phyloP scores from a whole-genome alignment of 2,329 filamentous ascomycete species.

The Fusarium cicatricum region DNA sequence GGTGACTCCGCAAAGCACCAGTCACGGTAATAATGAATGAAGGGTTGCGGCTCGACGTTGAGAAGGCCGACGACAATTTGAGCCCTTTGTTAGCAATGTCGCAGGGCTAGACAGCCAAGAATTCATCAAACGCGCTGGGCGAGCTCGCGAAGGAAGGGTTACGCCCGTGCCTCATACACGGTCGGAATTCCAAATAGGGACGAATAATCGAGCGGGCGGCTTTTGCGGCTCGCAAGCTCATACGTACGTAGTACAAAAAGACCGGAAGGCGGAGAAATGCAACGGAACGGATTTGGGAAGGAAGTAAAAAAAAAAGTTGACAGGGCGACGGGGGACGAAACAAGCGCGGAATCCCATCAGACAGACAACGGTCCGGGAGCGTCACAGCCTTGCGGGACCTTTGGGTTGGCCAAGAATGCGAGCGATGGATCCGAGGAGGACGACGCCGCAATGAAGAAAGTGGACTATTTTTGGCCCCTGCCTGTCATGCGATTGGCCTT shows the following conservation, averaged over 20 bases:
- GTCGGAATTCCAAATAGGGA: not conserved
- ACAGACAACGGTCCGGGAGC: not conserved
- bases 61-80: not conserved
- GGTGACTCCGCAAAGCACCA: slow-evolving; percentile 6
- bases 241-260: too few relatives aligned
- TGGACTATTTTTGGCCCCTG: slow-evolving; percentile 11
- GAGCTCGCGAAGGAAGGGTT: not conserved
- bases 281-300: too few relatives aligned
- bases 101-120: not conserved
- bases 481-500: slow-evolving; percentile 6
- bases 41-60: not conserved
- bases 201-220: not conserved
- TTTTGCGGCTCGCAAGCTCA: not conserved
- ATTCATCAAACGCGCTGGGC: not conserved
- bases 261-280: not conserved
- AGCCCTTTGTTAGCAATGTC: not conserved
- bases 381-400: slow-evolving; percentile 1
- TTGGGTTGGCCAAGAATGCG: slow-evolving; percentile 8
- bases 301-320: not conserved
- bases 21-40: not conserved
- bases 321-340: slow-evolving; percentile 20
- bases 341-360: slow-evolving; percentile 19
- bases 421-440: not conserved
- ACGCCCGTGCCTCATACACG: not conserved
- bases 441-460: not conserved